Percentiles rank a stretch among this genome's conserved stretches.
Conservation (phyloP, 805 yeast genomes). For the Suhomyces prunicola region DNA sequence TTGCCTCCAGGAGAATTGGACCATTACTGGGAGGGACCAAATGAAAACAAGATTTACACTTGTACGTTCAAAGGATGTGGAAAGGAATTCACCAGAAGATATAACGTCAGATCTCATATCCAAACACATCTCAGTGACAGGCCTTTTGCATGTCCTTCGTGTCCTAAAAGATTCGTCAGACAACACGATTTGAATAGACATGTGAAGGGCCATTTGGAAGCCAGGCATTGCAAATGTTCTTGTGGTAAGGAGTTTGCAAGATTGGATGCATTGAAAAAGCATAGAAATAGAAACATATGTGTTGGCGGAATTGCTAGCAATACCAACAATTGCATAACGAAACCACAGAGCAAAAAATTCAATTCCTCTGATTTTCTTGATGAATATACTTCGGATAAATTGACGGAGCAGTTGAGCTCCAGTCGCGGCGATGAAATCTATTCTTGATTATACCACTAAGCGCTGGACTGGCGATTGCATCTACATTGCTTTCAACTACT, state of each 20-base stretch:
- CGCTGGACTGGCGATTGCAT: not conserved
- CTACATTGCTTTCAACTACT: not conserved
- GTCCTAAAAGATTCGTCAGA: slow-evolving; percentile 86
- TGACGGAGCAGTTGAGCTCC: slow-evolving; percentile 6
- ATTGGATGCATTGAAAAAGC: slow-evolving; percentile 83
- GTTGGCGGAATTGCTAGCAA: slow-evolving; percentile 55
- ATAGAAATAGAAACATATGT: slow-evolving; percentile 76
- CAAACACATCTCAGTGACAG: slow-evolving; percentile 95
- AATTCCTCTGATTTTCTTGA: slow-evolving; percentile 3
- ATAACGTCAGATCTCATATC: slow-evolving; percentile 90
- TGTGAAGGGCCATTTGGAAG: slow-evolving; percentile 77
- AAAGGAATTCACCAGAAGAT: slow-evolving; percentile 80
- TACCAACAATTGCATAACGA: slow-evolving; percentile 19
- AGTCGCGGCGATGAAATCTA: not conserved
- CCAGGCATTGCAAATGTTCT: slow-evolving; percentile 64
- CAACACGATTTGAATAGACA: slow-evolving; percentile 94
- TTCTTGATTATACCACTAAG: not conserved
- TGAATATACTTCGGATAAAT: slow-evolving; percentile 1
- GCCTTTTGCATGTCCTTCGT: slow-evolving; percentile 78
- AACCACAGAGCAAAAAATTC: slow-evolving; percentile 16
- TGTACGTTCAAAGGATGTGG: slow-evolving; percentile 80
- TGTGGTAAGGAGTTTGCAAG: slow-evolving; percentile 95
- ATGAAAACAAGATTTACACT: slow-evolving; percentile 62
- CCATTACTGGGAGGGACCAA: slow-evolving; percentile 77
- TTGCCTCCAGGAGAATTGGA: slow-evolving; percentile 90